Evolutionary conservation across 441 rosid species (phyloP).

Genomic region (Viola pubescens): DNA sequence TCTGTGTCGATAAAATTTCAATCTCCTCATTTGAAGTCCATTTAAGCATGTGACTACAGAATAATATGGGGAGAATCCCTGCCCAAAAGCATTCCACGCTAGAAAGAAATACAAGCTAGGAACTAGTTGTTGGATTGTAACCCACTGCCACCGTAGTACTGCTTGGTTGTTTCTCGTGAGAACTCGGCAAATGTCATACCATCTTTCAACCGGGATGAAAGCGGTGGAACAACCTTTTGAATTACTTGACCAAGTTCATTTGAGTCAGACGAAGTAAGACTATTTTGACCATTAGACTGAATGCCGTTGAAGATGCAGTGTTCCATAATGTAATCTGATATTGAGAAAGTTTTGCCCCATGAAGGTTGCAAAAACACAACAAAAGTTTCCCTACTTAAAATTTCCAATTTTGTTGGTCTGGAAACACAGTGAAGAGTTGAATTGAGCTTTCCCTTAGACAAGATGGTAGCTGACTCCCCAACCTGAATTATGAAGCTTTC

Average conservation of each 20-base stretch:
- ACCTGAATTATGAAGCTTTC: slow-evolving; percentile 78
- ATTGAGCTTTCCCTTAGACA: slow-evolving; percentile 61
- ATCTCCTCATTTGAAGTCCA: too few relatives aligned
- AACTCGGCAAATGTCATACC: slow-evolving; percentile 92
- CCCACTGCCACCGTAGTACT: slow-evolving; percentile 77
- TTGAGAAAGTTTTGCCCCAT: slow-evolving; percentile 66
- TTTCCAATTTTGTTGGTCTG: slow-evolving; percentile 46
- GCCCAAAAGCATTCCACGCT: too few relatives aligned
- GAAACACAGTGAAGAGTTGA: slow-evolving; percentile 77
- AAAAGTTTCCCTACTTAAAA: slow-evolving; percentile 75
- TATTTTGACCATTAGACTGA: slow-evolving; percentile 12
- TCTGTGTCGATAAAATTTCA: too few relatives aligned
- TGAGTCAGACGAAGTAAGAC: slow-evolving; percentile 18
- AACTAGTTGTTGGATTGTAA: slow-evolving; percentile 54
- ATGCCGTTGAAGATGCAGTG: background rate
- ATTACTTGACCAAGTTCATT: slow-evolving; percentile 29
- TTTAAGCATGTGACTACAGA: too few relatives aligned
- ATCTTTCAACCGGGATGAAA: slow-evolving; percentile 60
- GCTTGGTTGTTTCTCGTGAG: slow-evolving; percentile 71
- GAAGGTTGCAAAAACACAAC: slow-evolving; percentile 78
- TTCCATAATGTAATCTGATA: slow-evolving; percentile 32
- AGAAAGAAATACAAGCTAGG: background rate
- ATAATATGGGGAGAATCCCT: too few relatives aligned
- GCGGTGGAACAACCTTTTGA: slow-evolving; percentile 54
- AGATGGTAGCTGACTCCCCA: slow-evolving; percentile 79